Evolutionary conservation across 441 rosid genomes (phyloP), one percentile per base, ranked within the genome.

Genomic region (Macaranga tanarius): DNA sequence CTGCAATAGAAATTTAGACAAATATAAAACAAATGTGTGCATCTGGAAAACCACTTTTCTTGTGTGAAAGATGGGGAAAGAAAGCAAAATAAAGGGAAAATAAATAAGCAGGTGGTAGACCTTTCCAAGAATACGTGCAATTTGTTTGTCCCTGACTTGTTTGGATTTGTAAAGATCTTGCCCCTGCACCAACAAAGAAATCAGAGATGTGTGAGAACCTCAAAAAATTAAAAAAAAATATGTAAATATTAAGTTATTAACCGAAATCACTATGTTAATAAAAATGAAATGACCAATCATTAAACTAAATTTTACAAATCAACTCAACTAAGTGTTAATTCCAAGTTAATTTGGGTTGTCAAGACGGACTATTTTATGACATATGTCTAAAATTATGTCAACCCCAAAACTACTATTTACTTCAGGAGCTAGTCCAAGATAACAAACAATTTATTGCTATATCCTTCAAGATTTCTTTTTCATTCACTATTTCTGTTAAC

Each of bases 121-220:
- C 97, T 95, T 91, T 67, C 97, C 98, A 80, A 95, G 85, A 73
- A 93, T 81, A 69, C 95, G 93, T 62, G 93, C 95, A 80, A 93
- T 91, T 86, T 95, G 98, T 78, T 95, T 93, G 83, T 95, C 99
- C 79, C 97, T 88, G 72, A 91, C 89, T 88, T 89, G 97, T 79
- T 89, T 91, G 4, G 97, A 93, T 58, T 84, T 85, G 87, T 95
- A 95, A 69, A 95, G 74, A 80, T 95, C 88, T 79, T 91, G 97
- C 74, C 97, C 97, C 95, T 90, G 59, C 63, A 71, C 56, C 67
- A 67, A 67, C 12, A 71, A 66, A 55, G 77, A 73, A 57, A 69
- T 48, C 25, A 58, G 52, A 71, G 20, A 64, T 44, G 15, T 26
- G 47, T 65, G 26, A 25, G 38, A 57, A 28, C 17, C 65, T 67